Evolutionary conservation across 805 yeast species (phyloP).

Genomic region (Yamadazyma sp.): DNA sequence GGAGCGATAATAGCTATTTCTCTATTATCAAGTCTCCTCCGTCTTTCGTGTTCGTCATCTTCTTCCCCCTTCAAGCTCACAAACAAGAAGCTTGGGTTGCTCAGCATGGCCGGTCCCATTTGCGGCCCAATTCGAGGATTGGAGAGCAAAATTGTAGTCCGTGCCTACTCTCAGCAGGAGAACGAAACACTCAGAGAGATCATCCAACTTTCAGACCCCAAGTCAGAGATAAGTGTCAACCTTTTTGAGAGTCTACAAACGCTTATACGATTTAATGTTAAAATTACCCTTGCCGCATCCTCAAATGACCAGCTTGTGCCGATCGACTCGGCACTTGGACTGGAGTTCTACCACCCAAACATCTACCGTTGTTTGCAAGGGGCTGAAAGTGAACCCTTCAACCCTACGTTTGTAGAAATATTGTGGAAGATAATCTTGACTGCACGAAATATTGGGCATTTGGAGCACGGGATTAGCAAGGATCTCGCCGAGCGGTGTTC

Average conservation of each 20-base stretch:
- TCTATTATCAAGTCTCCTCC: conserved; percentile 24
- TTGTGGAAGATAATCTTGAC: conserved; percentile 29
- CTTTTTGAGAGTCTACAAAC: conserved; percentile 21
- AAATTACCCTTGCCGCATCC: conserved; percentile 35
- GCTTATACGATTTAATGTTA: conserved; percentile 28
- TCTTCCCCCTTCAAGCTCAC: conserved; percentile 2
- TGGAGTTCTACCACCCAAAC: conserved; percentile 36
- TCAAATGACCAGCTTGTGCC: conserved; percentile 40
- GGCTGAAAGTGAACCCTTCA: conserved; percentile 17
- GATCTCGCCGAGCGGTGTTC: conserved; percentile 31
- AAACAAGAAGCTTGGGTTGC: conserved; percentile 27
- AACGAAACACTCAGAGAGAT: conserved; percentile 37
- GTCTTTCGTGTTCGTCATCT: neutral
- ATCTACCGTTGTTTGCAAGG: conserved; percentile 31
- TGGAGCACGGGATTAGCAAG: conserved; percentile 30
- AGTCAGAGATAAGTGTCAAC: conserved; percentile 17
- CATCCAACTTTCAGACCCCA: conserved; percentile 31
- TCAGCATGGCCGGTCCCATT: conserved; percentile 37
- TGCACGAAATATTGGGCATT: conserved; percentile 36
- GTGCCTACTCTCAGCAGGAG: conserved; percentile 38
- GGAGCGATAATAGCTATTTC: conserved; percentile 35
- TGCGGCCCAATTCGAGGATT: conserved; percentile 34
- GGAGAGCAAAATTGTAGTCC: conserved; percentile 34
- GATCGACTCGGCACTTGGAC: conserved; percentile 29
- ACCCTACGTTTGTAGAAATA: conserved; percentile 29